A percentile compares a stretch with the other conserved stretches of the same genome.
Evolutionary conservation across 352 stramenopile genomes (phyloP).

Genomic region (Pythium rhizo-oryzae): DNA sequence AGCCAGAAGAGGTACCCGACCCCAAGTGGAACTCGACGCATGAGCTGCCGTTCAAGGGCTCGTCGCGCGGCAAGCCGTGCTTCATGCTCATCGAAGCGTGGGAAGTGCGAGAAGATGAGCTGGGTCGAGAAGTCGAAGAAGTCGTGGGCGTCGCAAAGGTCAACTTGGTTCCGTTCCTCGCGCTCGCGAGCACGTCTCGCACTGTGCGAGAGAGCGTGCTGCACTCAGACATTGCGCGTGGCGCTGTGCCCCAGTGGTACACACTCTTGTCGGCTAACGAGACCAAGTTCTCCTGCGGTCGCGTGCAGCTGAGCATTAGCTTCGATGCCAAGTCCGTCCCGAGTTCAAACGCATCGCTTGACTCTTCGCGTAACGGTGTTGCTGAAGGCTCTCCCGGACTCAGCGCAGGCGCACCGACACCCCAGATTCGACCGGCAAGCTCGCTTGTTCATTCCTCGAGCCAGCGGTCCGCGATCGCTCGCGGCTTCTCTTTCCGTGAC

Average conservation of each 20-base stretch:
- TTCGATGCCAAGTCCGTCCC: slow-evolving; percentile 57
- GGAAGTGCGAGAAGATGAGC: slow-evolving; percentile 53
- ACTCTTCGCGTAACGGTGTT: background rate
- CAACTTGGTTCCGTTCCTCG: slow-evolving; percentile 87
- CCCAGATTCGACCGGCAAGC: slow-evolving; percentile 46
- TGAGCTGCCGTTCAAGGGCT: slow-evolving; percentile 72
- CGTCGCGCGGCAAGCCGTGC: slow-evolving; percentile 72
- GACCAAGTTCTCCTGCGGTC: slow-evolving; percentile 84
- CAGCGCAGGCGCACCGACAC: slow-evolving; percentile 55
- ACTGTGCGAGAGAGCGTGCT: slow-evolving; percentile 84
- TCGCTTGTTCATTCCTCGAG: slow-evolving; percentile 52
- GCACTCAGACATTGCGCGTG: slow-evolving; percentile 82
- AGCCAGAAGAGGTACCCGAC: slow-evolving; percentile 54
- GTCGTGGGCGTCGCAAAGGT: slow-evolving; percentile 86
- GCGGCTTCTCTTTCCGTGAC: slow-evolving; percentile 84
- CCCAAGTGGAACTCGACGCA: slow-evolving; percentile 86
- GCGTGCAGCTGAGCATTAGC: slow-evolving; percentile 86
- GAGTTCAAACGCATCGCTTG: background rate
- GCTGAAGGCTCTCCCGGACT: slow-evolving; percentile 39
- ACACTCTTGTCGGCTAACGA: slow-evolving; percentile 80
- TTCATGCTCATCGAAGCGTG: slow-evolving; percentile 90
- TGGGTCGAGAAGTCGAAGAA: slow-evolving; percentile 56
- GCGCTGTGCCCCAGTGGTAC: slow-evolving; percentile 87
- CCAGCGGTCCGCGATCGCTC: slow-evolving; percentile 58
- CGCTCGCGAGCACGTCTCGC: slow-evolving; percentile 75